phyloP scores from a whole-genome alignment of 495 filamentous ascomycete species.

The Neurospora tetraspora region DNA sequence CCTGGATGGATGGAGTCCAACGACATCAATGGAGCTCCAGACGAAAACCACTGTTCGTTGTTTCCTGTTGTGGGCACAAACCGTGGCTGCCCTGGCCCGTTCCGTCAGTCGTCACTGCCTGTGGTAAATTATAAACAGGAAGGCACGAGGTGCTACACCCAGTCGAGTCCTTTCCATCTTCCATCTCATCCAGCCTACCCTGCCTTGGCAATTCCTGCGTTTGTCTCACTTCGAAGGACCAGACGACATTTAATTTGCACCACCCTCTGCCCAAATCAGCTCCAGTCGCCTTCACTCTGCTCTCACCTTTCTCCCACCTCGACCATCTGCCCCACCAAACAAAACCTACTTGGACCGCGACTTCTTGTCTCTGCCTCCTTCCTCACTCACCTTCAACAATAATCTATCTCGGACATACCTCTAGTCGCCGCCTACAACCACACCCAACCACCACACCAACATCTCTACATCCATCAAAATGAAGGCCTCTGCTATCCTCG shows the following conservation, averaged over 20 bases:
- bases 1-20: background rate
- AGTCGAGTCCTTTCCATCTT: background rate
- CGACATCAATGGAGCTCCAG: background rate
- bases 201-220: background rate
- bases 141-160: background rate
- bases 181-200: background rate
- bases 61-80: background rate
- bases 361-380: background rate
- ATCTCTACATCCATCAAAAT: constrained; percentile 21
- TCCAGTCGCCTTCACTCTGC: background rate
- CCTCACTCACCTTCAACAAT: background rate
- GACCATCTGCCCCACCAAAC: background rate
- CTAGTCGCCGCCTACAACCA: background rate
- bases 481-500: constrained; percentile 27
- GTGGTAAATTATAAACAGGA: background rate
- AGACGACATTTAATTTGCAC: constrained; percentile 2
- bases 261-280: background rate
- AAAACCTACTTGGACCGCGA: background rate
- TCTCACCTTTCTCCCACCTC: background rate
- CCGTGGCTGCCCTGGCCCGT: background rate
- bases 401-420: background rate
- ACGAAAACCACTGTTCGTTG: background rate
- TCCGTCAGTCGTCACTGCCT: background rate
- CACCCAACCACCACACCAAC: background rate
- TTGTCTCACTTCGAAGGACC: background rate